Evolutionary conservation across 352 stramenopile species (phyloP).

Genomic region (Globisporangium apiculatum): DNA sequence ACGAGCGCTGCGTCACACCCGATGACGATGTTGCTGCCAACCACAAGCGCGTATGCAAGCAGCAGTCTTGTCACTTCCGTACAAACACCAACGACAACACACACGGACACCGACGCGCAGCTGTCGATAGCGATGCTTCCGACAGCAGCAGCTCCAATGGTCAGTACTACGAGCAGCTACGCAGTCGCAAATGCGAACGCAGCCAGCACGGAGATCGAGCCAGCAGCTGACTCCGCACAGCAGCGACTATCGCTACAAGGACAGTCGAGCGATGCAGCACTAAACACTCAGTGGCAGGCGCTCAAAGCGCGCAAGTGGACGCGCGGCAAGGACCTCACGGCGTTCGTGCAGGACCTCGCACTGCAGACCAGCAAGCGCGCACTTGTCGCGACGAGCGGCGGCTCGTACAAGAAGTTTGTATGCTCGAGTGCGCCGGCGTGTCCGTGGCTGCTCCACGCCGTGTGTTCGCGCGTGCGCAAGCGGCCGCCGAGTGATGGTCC

Average conservation of each 20-base stretch:
- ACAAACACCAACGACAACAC: too few species aligned
- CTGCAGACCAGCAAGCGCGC: constrained; percentile 34
- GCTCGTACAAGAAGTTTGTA: constrained; percentile 53
- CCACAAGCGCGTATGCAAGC: too few species aligned
- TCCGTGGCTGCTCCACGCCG: constrained; percentile 40
- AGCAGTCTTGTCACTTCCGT: too few species aligned
- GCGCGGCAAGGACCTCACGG: constrained; percentile 33
- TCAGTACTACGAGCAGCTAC: too few species aligned
- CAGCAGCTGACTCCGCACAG: background rate
- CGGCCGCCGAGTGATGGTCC: background rate
- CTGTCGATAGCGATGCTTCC: too few species aligned
- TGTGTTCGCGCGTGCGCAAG: constrained; percentile 30
- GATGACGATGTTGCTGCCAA: too few species aligned
- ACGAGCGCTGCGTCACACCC: too few species aligned
- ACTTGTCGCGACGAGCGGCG: constrained; percentile 37
- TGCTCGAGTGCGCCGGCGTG: constrained; percentile 33
- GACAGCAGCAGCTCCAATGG: too few species aligned
- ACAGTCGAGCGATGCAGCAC: background rate
- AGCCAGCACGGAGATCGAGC: background rate
- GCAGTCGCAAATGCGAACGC: too few species aligned
- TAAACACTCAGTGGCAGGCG: constrained; percentile 16
- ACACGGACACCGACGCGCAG: too few species aligned
- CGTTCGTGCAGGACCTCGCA: constrained; percentile 44
- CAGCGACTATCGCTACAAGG: background rate
- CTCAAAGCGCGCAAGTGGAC: constrained; percentile 30